Evolutionary conservation across 2,329 filamentous ascomycete genomes (phyloP).

Genomic region (Curvularia hawaiiensis): DNA sequence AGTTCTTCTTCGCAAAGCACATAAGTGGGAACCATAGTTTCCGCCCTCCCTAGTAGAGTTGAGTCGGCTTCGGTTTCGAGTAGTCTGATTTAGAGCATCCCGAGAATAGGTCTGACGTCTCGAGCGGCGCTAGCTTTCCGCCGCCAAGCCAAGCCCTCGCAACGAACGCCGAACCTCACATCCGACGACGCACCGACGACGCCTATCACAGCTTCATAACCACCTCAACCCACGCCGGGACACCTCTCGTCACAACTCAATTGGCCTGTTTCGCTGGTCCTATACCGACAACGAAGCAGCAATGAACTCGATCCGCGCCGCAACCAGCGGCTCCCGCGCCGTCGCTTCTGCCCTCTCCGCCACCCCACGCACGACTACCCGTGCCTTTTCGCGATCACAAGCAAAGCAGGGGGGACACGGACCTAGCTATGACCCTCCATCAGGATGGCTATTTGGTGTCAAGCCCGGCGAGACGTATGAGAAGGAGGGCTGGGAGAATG

Average conservation of each 20-base stretch:
- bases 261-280: background rate
- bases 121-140: conserved; percentile 12
- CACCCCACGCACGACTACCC: conserved; percentile 20
- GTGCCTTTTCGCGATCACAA: conserved; percentile 33
- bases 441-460: conserved; percentile 91
- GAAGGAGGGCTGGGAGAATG: conserved; percentile 94
- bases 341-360: conserved; percentile 25
- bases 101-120: conserved; percentile 11
- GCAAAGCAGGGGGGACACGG: conserved; percentile 56
- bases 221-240: conserved; percentile 7
- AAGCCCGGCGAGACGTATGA: conserved; percentile 95
- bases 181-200: conserved; percentile 10
- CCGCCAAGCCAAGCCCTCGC: conserved; percentile 19
- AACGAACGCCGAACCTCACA: conserved; percentile 13
- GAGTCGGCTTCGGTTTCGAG: background rate
- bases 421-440: conserved; percentile 85
- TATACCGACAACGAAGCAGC: conserved; percentile 5
- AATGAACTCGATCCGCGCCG: conserved; percentile 37
- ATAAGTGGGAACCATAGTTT: no score
- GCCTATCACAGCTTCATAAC: conserved; percentile 12
- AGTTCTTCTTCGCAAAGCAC: no score
- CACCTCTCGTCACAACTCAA: conserved; percentile 3
- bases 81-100: background rate
- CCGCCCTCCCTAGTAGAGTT: background rate
- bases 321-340: conserved; percentile 31